phyloP scores from a whole-genome alignment of 2,329 filamentous ascomycete species.

The Botryosphaeria dothidea region DNA sequence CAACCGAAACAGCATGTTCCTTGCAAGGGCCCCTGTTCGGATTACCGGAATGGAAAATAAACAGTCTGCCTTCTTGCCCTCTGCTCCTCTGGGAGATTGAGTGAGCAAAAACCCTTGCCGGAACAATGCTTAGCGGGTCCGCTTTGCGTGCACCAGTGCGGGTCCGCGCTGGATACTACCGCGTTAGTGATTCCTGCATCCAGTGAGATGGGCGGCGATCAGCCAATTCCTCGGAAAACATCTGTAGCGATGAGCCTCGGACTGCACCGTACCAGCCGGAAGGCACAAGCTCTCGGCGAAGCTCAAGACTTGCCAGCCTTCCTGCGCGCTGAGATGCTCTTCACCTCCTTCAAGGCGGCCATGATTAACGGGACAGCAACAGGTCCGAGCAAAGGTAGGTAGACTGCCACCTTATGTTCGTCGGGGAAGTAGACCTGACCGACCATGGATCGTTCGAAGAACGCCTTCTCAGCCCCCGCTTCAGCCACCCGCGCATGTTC shows the following conservation, averaged over 20 bases:
- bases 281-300: background rate
- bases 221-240: background rate
- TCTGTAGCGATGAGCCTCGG: background rate
- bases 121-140: background rate
- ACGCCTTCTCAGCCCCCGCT: conserved; percentile 85
- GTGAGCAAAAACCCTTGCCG: background rate
- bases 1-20: background rate
- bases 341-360: conserved; percentile 79
- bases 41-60: background rate
- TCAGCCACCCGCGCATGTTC: conserved; percentile 83
- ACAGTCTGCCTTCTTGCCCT: too few species aligned
- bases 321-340: conserved; percentile 40
- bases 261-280: background rate
- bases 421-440: conserved; percentile 98
- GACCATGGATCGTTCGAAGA: conserved; percentile 99
- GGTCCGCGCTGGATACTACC: background rate
- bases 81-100: too few species aligned
- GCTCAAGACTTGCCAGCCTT: conserved; percentile 4
- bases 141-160: background rate
- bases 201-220: background rate
- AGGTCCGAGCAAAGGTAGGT: conserved; percentile 85
- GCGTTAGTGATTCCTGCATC: background rate
- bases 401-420: conserved; percentile 97
- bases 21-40: background rate
- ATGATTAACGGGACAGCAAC: conserved; percentile 87